Evolutionary conservation across 2,329 filamentous ascomycete species (phyloP), one percentile per base, ranked within the genome.

Genomic region (Colletotrichum navitas): DNA sequence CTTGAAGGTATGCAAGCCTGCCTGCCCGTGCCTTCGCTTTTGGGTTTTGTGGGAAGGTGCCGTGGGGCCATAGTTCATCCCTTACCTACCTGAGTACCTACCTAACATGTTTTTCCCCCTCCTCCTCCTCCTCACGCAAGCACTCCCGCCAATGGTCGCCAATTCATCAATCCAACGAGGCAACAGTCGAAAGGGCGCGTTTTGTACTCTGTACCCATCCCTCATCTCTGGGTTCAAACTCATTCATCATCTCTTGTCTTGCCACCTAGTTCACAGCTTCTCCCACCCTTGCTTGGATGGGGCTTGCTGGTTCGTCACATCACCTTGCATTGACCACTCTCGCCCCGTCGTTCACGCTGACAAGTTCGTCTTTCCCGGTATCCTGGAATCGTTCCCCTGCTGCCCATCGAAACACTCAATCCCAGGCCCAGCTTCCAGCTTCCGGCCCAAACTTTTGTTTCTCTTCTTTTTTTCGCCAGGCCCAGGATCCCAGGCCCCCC

Each of bases 301-400:
- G n/a, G 41, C 32, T 41, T 51, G 59, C 45, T 62, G 32, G 59
- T 36, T 62, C 45, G 26, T 29, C 14, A 36, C 16, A 39, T 39
- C 14, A 26, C 8, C 7, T 39, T 32, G 32, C 59, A 18, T 51
- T 12, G 59, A 14, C 59, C 59, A 39, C 24, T 14, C 11, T 62
- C 10, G 32, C 59, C 59, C 59, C 59, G 8, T 62, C 32, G 11
- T 14, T n/a, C 45, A 36, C 29, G 29, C 29, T 34, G 29, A 43
- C 59, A 45, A 41, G 29, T 47, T 51, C 45, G 11, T 36, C 51
- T 56, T 21, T 24, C 59, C 59, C 45, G 14, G 16, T 8, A 24
- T 21, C n/a, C 39, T 62, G 59, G 59, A 36, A 36, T 51, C 45
- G n/a, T 26, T 21, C 45, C 59, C 29, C 58, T 60, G 24, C 58